Evolutionary conservation across 371 early-diverging fungal species (phyloP).

Genomic region (Funneliformis caledonium): DNA sequence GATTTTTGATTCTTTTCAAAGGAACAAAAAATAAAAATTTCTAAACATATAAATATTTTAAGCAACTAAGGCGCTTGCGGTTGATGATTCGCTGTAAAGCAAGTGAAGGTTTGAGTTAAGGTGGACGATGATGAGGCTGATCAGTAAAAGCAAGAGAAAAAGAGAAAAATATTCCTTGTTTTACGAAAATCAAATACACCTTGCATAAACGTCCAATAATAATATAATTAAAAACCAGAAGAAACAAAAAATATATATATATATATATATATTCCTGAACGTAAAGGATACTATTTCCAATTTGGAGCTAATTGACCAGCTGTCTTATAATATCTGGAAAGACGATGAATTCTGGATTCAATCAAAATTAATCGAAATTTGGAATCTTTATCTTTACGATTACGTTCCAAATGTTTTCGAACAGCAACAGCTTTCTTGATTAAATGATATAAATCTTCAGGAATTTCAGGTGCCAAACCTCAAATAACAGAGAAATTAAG

Average conservation of each 20-base stretch:
- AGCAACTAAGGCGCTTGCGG: constrained; percentile 84
- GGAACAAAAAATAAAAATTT: background rate
- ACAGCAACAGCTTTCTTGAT: constrained; percentile 99
- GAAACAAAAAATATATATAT: background rate
- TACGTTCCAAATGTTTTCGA: constrained; percentile 99
- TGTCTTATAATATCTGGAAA: constrained; percentile 99
- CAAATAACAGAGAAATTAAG: constrained; percentile 41
- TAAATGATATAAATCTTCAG: constrained; percentile 99
- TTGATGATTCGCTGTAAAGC: constrained; percentile 74
- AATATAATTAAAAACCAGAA: constrained; percentile 10
- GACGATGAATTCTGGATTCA: constrained; percentile 99
- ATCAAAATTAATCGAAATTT: constrained; percentile 99
- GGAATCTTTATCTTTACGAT: constrained; percentile 99
- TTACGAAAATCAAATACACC: constrained; percentile 12
- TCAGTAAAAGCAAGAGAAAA: constrained; percentile 45
- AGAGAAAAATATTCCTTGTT: background rate
- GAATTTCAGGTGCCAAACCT: constrained; percentile 96
- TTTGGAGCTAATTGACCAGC: constrained; percentile 96
- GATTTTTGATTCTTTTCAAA: background rate
- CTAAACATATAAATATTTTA: constrained; percentile 46
- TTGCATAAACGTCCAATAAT: constrained; percentile 48
- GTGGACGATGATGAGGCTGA: constrained; percentile 56
- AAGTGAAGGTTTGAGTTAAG: constrained; percentile 44
- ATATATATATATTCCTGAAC: too few relatives aligned
- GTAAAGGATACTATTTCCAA: constrained; percentile 92